Evolutionary conservation across 176 grass and related monocot species (phyloP).

Genomic region (Triticum aestivum): DNA sequence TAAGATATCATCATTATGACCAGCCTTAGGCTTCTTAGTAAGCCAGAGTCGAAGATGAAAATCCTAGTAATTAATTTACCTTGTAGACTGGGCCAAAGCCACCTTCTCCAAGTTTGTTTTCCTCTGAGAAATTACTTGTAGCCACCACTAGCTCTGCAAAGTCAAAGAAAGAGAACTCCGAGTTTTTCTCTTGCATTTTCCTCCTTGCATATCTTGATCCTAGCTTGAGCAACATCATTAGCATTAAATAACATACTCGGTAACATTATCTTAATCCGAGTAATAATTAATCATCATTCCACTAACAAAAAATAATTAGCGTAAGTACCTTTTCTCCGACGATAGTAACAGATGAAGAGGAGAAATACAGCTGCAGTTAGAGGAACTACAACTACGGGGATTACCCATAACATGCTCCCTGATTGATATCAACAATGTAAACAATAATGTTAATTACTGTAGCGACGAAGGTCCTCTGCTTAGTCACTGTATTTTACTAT

Average conservation of each 20-base stretch:
- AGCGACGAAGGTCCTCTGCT: not conserved
- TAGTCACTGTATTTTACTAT: not conserved
- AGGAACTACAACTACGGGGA: not conserved
- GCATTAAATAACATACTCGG: not conserved
- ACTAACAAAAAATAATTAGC: not conserved
- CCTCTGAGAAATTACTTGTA: conserved; percentile 35
- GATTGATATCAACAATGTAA: not conserved
- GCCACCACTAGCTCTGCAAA: conserved; percentile 30
- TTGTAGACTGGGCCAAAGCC: conserved; percentile 53
- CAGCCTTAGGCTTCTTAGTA: too few relatives aligned
- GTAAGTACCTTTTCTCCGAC: conserved; percentile 17
- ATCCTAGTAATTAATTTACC: conserved; percentile 12
- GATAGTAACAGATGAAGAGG: not conserved
- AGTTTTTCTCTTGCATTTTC: conserved; percentile 4
- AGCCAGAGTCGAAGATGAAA: not conserved
- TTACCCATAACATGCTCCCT: not conserved
- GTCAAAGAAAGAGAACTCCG: conserved; percentile 32
- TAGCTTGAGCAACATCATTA: not conserved
- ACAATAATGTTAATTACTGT: not conserved
- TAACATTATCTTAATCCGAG: not conserved
- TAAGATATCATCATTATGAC: too few relatives aligned
- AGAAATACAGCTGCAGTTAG: not conserved
- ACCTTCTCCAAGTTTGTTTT: conserved; percentile 43
- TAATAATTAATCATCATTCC: not conserved
- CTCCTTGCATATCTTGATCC: not conserved